Conservation (phyloP, 768 basidiomycete genomes). For the Termitomyces sp. region DNA sequence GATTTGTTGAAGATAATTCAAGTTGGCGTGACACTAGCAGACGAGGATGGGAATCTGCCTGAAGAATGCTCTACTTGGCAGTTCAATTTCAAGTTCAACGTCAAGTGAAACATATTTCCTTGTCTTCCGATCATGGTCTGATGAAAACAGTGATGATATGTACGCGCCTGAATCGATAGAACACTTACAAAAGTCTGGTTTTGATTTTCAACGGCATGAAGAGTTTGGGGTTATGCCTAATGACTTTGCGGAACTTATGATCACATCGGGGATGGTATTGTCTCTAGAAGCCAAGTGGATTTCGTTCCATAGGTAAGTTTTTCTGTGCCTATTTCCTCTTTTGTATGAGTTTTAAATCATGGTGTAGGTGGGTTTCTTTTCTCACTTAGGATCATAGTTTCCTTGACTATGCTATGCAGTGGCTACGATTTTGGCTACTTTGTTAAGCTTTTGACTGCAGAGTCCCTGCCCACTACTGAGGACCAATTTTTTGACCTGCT, state of each 20-base stretch:
- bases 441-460: conserved; percentile 84
- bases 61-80: conserved; percentile 95
- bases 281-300: conserved; percentile 91
- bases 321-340: conserved; percentile 1
- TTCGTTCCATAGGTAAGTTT: conserved; percentile 89
- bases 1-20: conserved; percentile 98
- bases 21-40: conserved; percentile 90
- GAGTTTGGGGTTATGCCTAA: conserved; percentile 89
- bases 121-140: neutral
- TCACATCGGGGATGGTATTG: conserved; percentile 92
- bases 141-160: conserved; percentile 80
- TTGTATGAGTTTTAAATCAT: neutral
- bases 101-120: conserved; percentile 49
- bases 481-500: conserved; percentile 86
- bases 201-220: conserved; percentile 92
- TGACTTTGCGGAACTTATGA: conserved; percentile 94
- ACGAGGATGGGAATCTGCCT: conserved; percentile 90
- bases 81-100: conserved; percentile 94
- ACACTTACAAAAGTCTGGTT: conserved; percentile 87
- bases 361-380: neutral
- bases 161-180: conserved; percentile 98
- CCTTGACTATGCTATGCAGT: conserved; percentile 33
- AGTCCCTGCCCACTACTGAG: conserved; percentile 84
- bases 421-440: conserved; percentile 99
- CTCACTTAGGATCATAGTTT: neutral